A percentile compares a stretch with the other conserved stretches of the same genome.
Evolutionary conservation across 2,329 filamentous ascomycete species (phyloP).

Genomic region (Fusarium sterilihyphosum): DNA sequence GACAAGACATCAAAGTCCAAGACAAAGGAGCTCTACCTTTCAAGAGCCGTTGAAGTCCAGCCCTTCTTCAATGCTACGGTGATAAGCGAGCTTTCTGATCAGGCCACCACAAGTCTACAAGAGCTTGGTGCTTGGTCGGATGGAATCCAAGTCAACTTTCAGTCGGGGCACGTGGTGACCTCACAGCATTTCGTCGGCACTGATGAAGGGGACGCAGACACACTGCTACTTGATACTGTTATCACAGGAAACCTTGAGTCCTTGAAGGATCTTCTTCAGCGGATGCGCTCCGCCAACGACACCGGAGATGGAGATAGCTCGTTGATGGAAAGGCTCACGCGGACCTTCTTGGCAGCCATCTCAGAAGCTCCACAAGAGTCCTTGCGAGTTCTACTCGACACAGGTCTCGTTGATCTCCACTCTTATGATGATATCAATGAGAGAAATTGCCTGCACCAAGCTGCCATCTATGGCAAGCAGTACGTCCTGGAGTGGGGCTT

Average conservation of each 20-base stretch:
- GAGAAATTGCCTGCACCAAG: conserved; percentile 94
- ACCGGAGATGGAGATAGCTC: conserved; percentile 66
- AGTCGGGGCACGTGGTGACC: conserved; percentile 72
- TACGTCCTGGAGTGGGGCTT: conserved; percentile 82
- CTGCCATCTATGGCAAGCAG: conserved; percentile 89
- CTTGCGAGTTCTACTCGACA: conserved; percentile 80
- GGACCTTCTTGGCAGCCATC: conserved; percentile 90
- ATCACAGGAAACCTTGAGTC: conserved; percentile 81
- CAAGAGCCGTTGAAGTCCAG: conserved; percentile 94
- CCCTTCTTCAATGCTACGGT: conserved; percentile 98
- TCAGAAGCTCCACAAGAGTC: conserved; percentile 84
- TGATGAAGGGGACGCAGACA: conserved; percentile 90
- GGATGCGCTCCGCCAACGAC: conserved; percentile 68
- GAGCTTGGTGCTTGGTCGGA: conserved; percentile 98
- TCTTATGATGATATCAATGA: conserved; percentile 98
- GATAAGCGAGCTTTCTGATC: conserved; percentile 95
- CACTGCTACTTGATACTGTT: conserved; percentile 87
- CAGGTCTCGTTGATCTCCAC: conserved; percentile 85
- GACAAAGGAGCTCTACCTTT: conserved; percentile 97
- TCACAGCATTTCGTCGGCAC: conserved; percentile 75
- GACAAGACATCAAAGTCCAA: conserved; percentile 99
- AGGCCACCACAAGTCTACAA: conserved; percentile 94
- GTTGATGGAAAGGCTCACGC: conserved; percentile 80
- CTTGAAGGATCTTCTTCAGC: conserved; percentile 81
- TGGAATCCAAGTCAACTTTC: conserved; percentile 90